Percentiles rank a stretch among this genome's conserved stretches.
Conservation (phyloP, 306 rosid genomes). For the Mimosa bimucronata region DNA sequence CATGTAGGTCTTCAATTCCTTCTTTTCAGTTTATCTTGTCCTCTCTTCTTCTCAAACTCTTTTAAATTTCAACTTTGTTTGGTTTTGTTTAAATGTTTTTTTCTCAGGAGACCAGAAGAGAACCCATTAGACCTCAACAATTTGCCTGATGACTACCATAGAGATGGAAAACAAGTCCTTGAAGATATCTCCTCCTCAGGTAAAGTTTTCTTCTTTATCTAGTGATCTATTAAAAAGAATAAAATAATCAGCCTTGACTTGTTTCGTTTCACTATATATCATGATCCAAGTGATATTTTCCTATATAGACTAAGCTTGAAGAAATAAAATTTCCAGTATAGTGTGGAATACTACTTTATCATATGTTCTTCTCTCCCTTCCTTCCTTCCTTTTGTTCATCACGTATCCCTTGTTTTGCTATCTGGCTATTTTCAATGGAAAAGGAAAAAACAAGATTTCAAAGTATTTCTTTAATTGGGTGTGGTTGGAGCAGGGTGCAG, state of each 20-base stretch:
- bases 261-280: neutral
- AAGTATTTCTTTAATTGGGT: neutral
- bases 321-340: neutral
- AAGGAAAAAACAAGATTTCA: neutral
- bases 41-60: neutral
- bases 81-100: conserved; percentile 27
- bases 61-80: neutral
- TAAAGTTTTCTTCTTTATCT: neutral
- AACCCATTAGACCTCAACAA: conserved; percentile 19
- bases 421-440: neutral
- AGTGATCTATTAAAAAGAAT: neutral
- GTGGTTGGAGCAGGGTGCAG: conserved; percentile 62
- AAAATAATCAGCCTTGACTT: neutral
- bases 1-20: conserved; percentile 69
- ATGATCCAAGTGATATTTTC: neutral
- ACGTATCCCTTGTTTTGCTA: neutral
- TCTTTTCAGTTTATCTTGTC: neutral
- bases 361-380: neutral
- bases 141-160: conserved; percentile 13
- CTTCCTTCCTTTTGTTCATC: too few relatives aligned
- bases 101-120: conserved; percentile 76
- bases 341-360: neutral
- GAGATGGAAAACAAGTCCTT: conserved; percentile 15
- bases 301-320: neutral
- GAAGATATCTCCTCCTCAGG: conserved; percentile 9